Base-by-base conservation (phyloP, 352 stramenopile genomes). In the Globisporangium nunn region DNA sequence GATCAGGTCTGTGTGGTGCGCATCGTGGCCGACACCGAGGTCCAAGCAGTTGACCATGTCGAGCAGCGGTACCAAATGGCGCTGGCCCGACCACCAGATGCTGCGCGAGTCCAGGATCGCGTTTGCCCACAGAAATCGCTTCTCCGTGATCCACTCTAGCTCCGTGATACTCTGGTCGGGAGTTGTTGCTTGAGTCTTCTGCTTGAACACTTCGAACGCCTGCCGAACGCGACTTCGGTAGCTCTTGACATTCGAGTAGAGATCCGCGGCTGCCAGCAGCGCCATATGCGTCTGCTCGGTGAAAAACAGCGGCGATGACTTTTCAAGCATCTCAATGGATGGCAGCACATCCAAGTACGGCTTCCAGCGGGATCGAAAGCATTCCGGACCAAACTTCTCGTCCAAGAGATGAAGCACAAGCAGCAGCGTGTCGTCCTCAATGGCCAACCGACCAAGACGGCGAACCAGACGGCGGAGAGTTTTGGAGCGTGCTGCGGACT, bases 31-130 rank as follows among this genome's bases (percentile, higher is more conserved):
- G 0, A 54, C 52, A 3, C 67, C 56, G 29, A 79, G 63, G 48
- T 86, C 74, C 18, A 72, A 54, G 60, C 88, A 96, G 71, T 98
- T 98, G 40, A 98, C 84, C 75, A 98, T 90, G 64, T 98, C 95
- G 6, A 98, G 75, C 62, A 98, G 69, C 0, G 95, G 95, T 35
- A 97, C 90, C 11, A 98, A 72, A 46, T 98, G 89, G 12, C 89
- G 77, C 48, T 91, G 64, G 3, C 87, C 78, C 6, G 68, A 64
- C 93, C 93, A 98, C 93, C 93, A 98, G 70, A 98, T 98, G 50
- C 74, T 89, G 37, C 94, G 81, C 11, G 79, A 95, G 65, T 97
- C 91, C 12, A 97, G 70, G 17, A 97, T 90, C 10, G 80, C 78
- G 35, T 72, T 82, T 5, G 88, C 91, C 85, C 87, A 97, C 11